Conservation (phyloP, 495 filamentous ascomycete genomes). For the Xanthoparmelia taractica region DNA sequence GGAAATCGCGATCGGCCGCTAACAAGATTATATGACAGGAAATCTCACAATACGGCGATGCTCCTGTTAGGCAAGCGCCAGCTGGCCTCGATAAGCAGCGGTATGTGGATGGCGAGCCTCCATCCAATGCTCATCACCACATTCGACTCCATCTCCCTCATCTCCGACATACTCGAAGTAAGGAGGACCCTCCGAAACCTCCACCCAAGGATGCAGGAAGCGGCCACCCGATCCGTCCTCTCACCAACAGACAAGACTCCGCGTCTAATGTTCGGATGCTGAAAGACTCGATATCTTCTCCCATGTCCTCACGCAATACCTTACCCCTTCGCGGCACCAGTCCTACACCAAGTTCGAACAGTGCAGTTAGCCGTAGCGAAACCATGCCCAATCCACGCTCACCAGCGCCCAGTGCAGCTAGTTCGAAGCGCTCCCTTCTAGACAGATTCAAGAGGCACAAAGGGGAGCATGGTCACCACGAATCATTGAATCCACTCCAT, state of each 20-base stretch:
- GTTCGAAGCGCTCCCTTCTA: slow-evolving; percentile 55
- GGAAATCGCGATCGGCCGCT: slow-evolving; percentile 21
- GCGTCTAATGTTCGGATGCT: slow-evolving; percentile 43
- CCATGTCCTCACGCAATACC: slow-evolving; percentile 43
- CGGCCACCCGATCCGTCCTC: slow-evolving; percentile 46
- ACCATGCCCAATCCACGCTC: slow-evolving; percentile 50
- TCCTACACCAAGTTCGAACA: slow-evolving; percentile 64
- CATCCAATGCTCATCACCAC: slow-evolving; percentile 46
- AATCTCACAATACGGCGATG: slow-evolving; percentile 72
- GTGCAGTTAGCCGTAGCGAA: slow-evolving; percentile 43
- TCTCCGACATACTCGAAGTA: slow-evolving; percentile 61
- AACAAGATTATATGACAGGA: slow-evolving; percentile 43
- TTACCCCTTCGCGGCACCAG: slow-evolving; percentile 57
- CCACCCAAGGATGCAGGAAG: slow-evolving; percentile 40
- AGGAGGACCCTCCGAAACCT: slow-evolving; percentile 58
- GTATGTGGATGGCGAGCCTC: slow-evolving; percentile 40
- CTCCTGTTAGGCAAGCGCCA: slow-evolving; percentile 67
- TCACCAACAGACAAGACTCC: slow-evolving; percentile 64
- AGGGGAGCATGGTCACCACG: slow-evolving; percentile 35
- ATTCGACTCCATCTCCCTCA: slow-evolving; percentile 61
- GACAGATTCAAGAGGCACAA: slow-evolving; percentile 56
- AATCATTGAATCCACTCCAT: slow-evolving; percentile 39
- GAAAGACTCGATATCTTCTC: slow-evolving; percentile 39
- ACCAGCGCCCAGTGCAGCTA: slow-evolving; percentile 43
- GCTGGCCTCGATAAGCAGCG: slow-evolving; percentile 64